Evolutionary conservation across 257 asterid genomes (phyloP).

Genomic region (Nyctanthes arbortristis): DNA sequence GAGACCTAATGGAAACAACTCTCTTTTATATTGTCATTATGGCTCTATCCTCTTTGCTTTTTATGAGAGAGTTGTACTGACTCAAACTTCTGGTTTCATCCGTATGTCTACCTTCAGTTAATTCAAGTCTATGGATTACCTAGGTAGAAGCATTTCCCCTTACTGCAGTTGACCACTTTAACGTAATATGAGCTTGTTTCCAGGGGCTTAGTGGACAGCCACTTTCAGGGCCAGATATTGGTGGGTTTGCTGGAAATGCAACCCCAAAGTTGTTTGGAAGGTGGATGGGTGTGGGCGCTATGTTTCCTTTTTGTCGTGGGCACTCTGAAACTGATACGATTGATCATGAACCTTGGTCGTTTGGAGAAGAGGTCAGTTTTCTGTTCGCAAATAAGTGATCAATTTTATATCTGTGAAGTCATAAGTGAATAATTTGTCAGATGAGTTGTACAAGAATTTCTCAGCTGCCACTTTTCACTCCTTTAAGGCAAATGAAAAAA

Average conservation of each 20-base stretch:
- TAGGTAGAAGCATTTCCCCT: no score
- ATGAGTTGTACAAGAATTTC: background rate
- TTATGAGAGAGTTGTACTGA: background rate
- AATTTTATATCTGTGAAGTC: background rate
- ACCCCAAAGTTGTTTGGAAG: conserved; percentile 93
- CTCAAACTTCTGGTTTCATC: background rate
- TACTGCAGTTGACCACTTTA: conserved; percentile 10
- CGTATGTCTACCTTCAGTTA: background rate
- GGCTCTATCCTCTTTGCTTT: background rate
- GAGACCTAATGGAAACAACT: background rate
- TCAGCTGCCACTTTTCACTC: background rate
- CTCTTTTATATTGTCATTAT: background rate
- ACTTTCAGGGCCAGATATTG: conserved; percentile 93
- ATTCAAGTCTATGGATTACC: no score
- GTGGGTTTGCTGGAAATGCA: conserved; percentile 97
- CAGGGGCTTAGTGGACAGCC: conserved; percentile 98
- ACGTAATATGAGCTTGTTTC: conserved; percentile 22
- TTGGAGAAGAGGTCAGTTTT: conserved; percentile 82
- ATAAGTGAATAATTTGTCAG: background rate
- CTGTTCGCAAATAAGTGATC: background rate
- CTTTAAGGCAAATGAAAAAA: background rate
- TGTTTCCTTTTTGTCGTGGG: conserved; percentile 97
- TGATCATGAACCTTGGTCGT: conserved; percentile 99
- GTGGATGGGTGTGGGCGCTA: conserved; percentile 96
- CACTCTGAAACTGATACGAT: conserved; percentile 79